Conservation (phyloP, 345 rosid species). For the Raphanus sativus region DNA sequence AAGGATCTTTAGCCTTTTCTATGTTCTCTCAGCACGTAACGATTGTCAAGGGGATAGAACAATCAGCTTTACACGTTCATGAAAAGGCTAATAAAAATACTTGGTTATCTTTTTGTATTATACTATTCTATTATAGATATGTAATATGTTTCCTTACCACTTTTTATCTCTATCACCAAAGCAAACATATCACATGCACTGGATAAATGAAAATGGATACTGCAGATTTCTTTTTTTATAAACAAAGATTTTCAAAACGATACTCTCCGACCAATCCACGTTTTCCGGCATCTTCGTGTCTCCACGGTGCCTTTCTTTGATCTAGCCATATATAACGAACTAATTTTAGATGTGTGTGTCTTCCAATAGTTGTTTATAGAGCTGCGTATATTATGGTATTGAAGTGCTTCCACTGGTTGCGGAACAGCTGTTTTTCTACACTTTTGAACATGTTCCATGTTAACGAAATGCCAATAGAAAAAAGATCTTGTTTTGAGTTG, state of each 20-base stretch:
- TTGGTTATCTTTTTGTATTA: background rate
- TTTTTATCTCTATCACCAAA: background rate
- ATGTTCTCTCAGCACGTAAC: slow-evolving; percentile 1
- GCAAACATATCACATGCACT: slow-evolving; percentile 35
- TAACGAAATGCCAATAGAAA: background rate
- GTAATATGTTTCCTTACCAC: background rate
- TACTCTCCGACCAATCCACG: slow-evolving; percentile 33
- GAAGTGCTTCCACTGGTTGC: background rate
- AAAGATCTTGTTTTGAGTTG: background rate
- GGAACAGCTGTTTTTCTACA: background rate
- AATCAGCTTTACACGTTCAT: slow-evolving; percentile 1
- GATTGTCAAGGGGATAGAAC: background rate
- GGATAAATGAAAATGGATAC: slow-evolving; percentile 21
- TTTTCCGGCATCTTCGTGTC: slow-evolving; percentile 32
- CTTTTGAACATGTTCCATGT: background rate
- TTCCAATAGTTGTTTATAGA: background rate
- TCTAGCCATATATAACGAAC: background rate
- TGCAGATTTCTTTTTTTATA: slow-evolving; percentile 12
- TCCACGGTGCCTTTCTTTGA: slow-evolving; percentile 2
- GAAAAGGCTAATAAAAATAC: background rate
- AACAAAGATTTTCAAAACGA: background rate
- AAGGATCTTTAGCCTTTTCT: background rate
- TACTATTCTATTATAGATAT: background rate
- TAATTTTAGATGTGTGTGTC: background rate
- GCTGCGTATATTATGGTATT: background rate